phyloP scores from a whole-genome alignment of 495 filamentous ascomycete species.

The Viridothelium virens region DNA sequence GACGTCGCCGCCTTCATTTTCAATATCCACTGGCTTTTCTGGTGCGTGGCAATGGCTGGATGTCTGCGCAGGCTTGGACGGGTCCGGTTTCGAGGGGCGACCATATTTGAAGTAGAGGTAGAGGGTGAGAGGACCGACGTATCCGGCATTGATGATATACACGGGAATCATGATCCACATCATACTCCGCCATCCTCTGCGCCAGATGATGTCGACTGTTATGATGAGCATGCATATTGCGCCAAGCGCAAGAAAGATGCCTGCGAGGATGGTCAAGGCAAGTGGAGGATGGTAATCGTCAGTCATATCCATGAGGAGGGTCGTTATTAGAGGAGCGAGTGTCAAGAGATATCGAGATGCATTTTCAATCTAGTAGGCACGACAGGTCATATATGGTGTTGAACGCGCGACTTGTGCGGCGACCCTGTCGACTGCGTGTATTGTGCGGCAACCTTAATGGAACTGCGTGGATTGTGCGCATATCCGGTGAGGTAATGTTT shows the following conservation, averaged over 20 bases:
- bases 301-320: constrained; percentile 1
- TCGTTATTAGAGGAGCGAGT: background rate
- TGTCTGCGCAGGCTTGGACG: background rate
- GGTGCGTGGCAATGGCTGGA: background rate
- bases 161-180: constrained; percentile 21
- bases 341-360: constrained; percentile 10
- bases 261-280: constrained; percentile 13
- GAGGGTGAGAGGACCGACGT: constrained; percentile 17
- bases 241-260: constrained; percentile 13
- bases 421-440: background rate
- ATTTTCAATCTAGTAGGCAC: background rate
- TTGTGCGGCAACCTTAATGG: background rate
- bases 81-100: constrained; percentile 12
- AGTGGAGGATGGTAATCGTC: constrained; percentile 12
- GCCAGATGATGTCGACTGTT: constrained; percentile 14
- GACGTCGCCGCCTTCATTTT: constrained; percentile 13
- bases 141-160: constrained; percentile 18
- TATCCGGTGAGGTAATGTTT: background rate
- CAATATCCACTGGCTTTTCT: constrained; percentile 10
- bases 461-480: background rate
- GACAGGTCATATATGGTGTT: background rate
- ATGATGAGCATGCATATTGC: constrained; percentile 12
- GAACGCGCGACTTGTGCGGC: background rate
- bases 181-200: constrained; percentile 19
- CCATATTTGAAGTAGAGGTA: constrained; percentile 21